Evolutionary conservation across 2,329 filamentous ascomycete species (phyloP).

Genomic region (Cladosporium sp.): DNA sequence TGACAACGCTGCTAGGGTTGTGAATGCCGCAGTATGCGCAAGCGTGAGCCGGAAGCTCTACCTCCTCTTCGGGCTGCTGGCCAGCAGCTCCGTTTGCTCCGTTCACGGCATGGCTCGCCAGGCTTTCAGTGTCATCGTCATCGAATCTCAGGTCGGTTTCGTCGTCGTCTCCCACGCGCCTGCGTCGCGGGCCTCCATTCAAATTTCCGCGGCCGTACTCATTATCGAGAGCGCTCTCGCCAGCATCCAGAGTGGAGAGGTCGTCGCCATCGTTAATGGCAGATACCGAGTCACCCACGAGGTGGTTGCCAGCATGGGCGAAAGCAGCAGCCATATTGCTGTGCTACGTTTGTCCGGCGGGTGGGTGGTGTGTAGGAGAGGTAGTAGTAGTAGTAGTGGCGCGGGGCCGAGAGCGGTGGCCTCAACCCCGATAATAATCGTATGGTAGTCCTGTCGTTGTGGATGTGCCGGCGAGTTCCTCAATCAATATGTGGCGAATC

Average conservation of each 20-base stretch:
- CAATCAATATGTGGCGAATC: neutral
- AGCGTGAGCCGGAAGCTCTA: slow-evolving; percentile 85
- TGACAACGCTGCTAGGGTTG: slow-evolving; percentile 91
- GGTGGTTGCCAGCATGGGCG: slow-evolving; percentile 81
- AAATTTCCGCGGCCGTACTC: slow-evolving; percentile 57
- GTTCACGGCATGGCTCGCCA: slow-evolving; percentile 79
- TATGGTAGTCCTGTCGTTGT: slow-evolving; percentile 15
- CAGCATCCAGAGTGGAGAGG: slow-evolving; percentile 47
- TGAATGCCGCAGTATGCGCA: slow-evolving; percentile 99
- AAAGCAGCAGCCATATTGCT: slow-evolving; percentile 84
- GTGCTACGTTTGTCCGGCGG: neutral
- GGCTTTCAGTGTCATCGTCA: slow-evolving; percentile 66
- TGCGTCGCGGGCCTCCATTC: slow-evolving; percentile 60
- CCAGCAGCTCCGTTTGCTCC: slow-evolving; percentile 63
- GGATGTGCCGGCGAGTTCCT: neutral
- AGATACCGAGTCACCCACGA: slow-evolving; percentile 78
- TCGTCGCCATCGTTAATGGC: slow-evolving; percentile 87
- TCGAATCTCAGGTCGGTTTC: slow-evolving; percentile 80
- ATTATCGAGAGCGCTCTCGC: slow-evolving; percentile 78
- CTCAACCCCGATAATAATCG: slow-evolving; percentile 18
- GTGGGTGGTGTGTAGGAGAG: neutral
- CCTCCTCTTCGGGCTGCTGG: slow-evolving; percentile 73
- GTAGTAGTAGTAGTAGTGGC: slow-evolving; percentile 12
- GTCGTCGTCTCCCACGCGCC: slow-evolving; percentile 84
- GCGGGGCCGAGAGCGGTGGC: slow-evolving; percentile 19